phyloP scores from a whole-genome alignment of 257 asterid genomes.

The Primulina eburnea region DNA sequence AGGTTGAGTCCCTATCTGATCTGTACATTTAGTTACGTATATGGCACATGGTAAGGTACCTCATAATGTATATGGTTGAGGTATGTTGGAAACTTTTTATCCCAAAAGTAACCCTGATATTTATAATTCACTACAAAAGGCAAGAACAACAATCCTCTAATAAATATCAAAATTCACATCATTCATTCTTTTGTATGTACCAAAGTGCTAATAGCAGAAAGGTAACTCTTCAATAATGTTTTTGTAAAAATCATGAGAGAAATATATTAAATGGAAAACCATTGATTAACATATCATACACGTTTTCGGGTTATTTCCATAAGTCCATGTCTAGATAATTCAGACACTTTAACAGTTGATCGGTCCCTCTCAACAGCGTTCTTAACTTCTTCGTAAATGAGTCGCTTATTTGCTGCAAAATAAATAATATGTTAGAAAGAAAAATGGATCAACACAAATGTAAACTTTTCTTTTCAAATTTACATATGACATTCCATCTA shows the following conservation, averaged over 20 bases:
- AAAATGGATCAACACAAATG: slow-evolving; percentile 12
- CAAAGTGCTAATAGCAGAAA: slow-evolving; percentile 3
- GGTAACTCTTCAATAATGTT: slow-evolving; percentile 16
- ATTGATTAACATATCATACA: slow-evolving; percentile 42
- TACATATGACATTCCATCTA: slow-evolving; percentile 14
- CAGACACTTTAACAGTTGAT: slow-evolving; percentile 86
- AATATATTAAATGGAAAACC: not conserved
- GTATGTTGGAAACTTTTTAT: not conserved
- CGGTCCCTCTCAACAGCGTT: slow-evolving; percentile 87
- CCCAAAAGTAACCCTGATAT: not conserved
- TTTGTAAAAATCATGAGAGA: not conserved
- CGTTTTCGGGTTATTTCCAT: slow-evolving; percentile 97
- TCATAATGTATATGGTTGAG: not conserved
- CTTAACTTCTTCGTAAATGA: slow-evolving; percentile 84
- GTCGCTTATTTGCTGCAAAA: slow-evolving; percentile 78
- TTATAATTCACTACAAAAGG: not conserved
- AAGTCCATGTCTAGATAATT: slow-evolving; percentile 85
- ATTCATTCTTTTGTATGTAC: slow-evolving; percentile 1
- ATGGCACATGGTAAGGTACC: not conserved
- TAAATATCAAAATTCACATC: not conserved
- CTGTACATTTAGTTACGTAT: not conserved
- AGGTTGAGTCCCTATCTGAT: not conserved
- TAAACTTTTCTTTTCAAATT: slow-evolving; percentile 1
- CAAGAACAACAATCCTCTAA: not conserved
- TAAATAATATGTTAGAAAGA: slow-evolving; percentile 15